A percentile compares a stretch with the other conserved stretches of the same genome.
Conservation (phyloP, 2,329 filamentous ascomycete species). For the Thyridium curvatum region DNA sequence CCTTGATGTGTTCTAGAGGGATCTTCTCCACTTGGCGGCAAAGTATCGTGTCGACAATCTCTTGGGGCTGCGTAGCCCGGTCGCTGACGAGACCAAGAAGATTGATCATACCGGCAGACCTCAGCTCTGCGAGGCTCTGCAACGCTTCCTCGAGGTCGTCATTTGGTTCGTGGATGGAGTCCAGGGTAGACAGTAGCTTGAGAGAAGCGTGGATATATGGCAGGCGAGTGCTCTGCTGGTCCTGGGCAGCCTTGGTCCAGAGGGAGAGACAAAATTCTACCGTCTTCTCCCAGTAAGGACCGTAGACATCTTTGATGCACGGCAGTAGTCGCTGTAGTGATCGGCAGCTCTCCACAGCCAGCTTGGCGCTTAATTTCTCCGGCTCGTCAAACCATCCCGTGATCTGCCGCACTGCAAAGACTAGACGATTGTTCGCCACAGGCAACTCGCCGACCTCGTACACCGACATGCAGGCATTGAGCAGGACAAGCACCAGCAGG, state of each 20-base stretch:
- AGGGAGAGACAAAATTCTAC: slow-evolving; percentile 52
- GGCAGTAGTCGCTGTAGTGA: slow-evolving; percentile 59
- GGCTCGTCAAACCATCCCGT: slow-evolving; percentile 60
- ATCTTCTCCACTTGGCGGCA: slow-evolving; percentile 62
- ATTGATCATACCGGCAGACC: slow-evolving; percentile 53
- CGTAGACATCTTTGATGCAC: slow-evolving; percentile 75
- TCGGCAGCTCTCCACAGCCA: slow-evolving; percentile 48
- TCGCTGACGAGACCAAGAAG: slow-evolving; percentile 51
- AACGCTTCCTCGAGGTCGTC: slow-evolving; percentile 80
- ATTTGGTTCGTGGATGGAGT: slow-evolving; percentile 64
- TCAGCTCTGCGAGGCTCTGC: slow-evolving; percentile 48
- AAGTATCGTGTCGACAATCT: slow-evolving; percentile 70
- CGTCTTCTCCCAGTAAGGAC: slow-evolving; percentile 72
- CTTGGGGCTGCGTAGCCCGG: slow-evolving; percentile 54
- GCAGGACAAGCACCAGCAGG: slow-evolving; percentile 41
- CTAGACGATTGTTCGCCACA: slow-evolving; percentile 60
- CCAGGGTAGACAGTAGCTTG: slow-evolving; percentile 60
- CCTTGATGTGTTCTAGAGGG: slow-evolving; percentile 53
- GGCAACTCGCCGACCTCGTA: slow-evolving; percentile 48
- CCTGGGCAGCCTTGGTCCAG: slow-evolving; percentile 44
- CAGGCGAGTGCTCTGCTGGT: slow-evolving; percentile 39
- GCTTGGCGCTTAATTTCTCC: slow-evolving; percentile 32
- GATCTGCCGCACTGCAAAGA: slow-evolving; percentile 78
- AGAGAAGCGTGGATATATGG: slow-evolving; percentile 67
- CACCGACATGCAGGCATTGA: slow-evolving; percentile 45